Base-by-base conservation (phyloP, 352 stramenopile species). In the Phytophthora sojae region DNA sequence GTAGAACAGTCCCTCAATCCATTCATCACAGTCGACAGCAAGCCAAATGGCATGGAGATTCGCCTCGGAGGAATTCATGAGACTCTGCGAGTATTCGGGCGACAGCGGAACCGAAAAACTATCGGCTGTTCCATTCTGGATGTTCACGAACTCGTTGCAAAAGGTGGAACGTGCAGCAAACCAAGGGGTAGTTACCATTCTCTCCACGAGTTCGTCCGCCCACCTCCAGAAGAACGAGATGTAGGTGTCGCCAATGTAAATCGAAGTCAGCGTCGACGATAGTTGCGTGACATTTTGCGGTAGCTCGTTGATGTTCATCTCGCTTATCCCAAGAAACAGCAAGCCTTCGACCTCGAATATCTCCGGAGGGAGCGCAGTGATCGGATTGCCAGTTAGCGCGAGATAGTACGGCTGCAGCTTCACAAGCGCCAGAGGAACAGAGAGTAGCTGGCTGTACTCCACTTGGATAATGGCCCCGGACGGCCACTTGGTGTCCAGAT, bases 21-120 rank as follows among this genome's bases (percentile, higher is more conserved):
- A 25, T 23, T 30, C n/a, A 51, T 61, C 61, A 57, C 67, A 74
- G 1, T 52, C 11, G 9, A 74, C 67, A 8, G 61, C 53, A 8
- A 58, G 30, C n/a, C 53, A 30, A n/a, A 74, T 61, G 7, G 53
- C 17, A 6, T 56, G 14, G 0, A 29, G 23, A 42, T 75, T 70
- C 1, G 47, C 37, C 8, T 71, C 23, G 8, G 67, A 75, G 5
- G 67, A 39, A 26, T 75, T 25, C 67, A 75, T 75, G 0, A 75
- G 26, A 8, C 29, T 51, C 14, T 69, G 44, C 29, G 67, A 66
- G 19, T 75, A 75, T 42, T 67, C 61, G 14, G 55, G 55, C 7
- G n/a, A 39, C 17, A 70, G 51, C 26, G 61, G 67, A 7, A 66
- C 55, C 29, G 54, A 35, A 58, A 75, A 75, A 4, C 4, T 23